Evolutionary conservation across 1,284 basidiomycete genomes (phyloP).

Genomic region (Melampsora occidentalis): DNA sequence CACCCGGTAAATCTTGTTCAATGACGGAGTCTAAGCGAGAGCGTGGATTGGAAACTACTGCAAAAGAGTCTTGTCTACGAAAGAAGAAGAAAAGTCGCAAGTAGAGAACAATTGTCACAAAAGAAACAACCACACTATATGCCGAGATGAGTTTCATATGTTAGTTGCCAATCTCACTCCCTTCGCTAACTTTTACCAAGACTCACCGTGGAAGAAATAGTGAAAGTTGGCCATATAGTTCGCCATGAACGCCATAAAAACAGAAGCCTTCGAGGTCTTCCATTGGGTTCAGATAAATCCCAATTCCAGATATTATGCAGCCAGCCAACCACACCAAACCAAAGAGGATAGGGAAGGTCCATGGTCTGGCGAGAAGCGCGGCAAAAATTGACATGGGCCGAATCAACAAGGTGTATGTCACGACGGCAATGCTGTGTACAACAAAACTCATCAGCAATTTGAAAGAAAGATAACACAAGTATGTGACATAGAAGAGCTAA

Average conservation of each 20-base stretch:
- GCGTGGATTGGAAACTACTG: too few relatives aligned
- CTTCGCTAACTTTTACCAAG: not conserved
- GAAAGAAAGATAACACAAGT: not conserved
- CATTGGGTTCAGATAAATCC: not conserved
- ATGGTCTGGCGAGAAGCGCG: not conserved
- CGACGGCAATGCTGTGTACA: not conserved
- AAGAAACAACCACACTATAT: not conserved
- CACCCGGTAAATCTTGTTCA: too few relatives aligned
- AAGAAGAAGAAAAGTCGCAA: slow-evolving; percentile 3
- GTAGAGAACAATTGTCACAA: slow-evolving; percentile 6
- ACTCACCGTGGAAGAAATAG: slow-evolving; percentile 3
- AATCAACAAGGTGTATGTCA: slow-evolving; percentile 2
- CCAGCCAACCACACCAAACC: not conserved
- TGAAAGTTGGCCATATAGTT: slow-evolving; percentile 2
- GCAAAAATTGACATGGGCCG: not conserved
- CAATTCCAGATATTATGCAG: slow-evolving; percentile 2
- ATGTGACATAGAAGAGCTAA: not conserved
- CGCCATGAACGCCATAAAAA: not conserved
- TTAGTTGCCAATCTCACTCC: not conserved
- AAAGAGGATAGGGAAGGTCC: not conserved
- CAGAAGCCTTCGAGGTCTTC: slow-evolving; percentile 6
- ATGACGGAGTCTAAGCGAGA: too few relatives aligned
- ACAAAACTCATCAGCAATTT: not conserved
- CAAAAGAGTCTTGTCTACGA: not conserved
- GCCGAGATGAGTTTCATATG: too few relatives aligned